Evolutionary conservation across 2,329 filamentous ascomycete genomes (phyloP).

Genomic region (Colletotrichum sp.): DNA sequence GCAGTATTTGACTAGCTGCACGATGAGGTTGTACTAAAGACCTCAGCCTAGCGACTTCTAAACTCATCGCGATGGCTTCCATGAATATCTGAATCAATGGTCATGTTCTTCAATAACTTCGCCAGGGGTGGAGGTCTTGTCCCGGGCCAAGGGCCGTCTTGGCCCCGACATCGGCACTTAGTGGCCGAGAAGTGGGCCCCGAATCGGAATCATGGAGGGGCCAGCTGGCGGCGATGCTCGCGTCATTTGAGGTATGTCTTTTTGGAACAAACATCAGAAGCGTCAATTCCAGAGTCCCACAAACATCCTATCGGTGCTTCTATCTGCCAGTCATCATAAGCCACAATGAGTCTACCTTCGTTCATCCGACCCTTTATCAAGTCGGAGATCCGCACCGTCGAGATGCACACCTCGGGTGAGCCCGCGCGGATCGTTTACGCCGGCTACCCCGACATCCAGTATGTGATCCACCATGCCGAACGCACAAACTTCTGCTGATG

Average conservation of each 20-base stretch:
- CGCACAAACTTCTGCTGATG: not conserved
- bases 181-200: conserved; percentile 1
- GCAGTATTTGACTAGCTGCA: not conserved
- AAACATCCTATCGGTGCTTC: not conserved
- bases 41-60: not conserved
- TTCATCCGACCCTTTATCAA: not conserved
- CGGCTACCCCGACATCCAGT: conserved; percentile 38
- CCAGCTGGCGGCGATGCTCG: not conserved
- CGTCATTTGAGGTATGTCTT: not conserved
- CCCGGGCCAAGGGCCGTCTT: not conserved
- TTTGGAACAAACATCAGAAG: not conserved
- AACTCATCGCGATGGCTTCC: not conserved
- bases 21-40: not conserved
- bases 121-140: not conserved
- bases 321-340: fast-evolving
- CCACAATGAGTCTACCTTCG: not conserved
- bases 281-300: too few species aligned
- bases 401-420: conserved; percentile 54
- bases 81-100: not conserved
- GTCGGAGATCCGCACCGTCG: conserved; percentile 24
- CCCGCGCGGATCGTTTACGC: conserved; percentile 49
- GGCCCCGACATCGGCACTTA: not conserved
- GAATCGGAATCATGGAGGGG: not conserved
- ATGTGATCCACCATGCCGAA: not conserved
- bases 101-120: not conserved